Evolutionary conservation across 257 asterid genomes (phyloP).

Genomic region (Apocynum venetum): DNA sequence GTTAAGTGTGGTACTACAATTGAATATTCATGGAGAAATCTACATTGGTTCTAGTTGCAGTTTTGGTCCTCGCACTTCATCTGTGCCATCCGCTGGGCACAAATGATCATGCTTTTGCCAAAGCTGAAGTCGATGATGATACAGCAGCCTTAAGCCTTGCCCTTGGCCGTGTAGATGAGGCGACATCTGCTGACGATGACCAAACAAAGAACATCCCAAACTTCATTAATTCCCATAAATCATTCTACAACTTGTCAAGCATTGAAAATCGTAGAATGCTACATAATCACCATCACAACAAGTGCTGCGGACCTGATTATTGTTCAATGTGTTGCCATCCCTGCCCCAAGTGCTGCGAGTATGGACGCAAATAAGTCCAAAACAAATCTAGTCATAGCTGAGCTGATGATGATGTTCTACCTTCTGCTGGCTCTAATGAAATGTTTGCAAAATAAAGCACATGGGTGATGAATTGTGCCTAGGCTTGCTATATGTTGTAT

Average conservation of each 20-base stretch:
- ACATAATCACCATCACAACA: background rate
- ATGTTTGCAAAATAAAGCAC: too few relatives aligned
- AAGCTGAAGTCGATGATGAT: background rate
- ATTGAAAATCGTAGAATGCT: background rate
- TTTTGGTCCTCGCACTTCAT: background rate
- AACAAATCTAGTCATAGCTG: too few relatives aligned
- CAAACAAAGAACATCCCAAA: background rate
- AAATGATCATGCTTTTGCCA: background rate
- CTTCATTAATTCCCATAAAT: background rate
- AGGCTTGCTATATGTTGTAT: too few relatives aligned
- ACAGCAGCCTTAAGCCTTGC: background rate
- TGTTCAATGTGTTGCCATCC: background rate
- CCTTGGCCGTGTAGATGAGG: background rate
- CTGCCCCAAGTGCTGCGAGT: too few relatives aligned
- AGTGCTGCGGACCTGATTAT: background rate
- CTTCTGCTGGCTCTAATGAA: too few relatives aligned
- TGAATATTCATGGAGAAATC: background rate
- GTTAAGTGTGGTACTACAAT: too few relatives aligned
- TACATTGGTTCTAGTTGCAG: background rate
- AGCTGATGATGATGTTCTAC: too few relatives aligned
- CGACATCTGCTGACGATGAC: background rate
- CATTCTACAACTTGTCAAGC: background rate
- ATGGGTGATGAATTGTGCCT: too few relatives aligned
- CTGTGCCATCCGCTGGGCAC: background rate
- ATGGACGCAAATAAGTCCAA: too few relatives aligned